Conservation (phyloP, 257 asterid genomes). For the Fraxinus pennsylvanica region DNA sequence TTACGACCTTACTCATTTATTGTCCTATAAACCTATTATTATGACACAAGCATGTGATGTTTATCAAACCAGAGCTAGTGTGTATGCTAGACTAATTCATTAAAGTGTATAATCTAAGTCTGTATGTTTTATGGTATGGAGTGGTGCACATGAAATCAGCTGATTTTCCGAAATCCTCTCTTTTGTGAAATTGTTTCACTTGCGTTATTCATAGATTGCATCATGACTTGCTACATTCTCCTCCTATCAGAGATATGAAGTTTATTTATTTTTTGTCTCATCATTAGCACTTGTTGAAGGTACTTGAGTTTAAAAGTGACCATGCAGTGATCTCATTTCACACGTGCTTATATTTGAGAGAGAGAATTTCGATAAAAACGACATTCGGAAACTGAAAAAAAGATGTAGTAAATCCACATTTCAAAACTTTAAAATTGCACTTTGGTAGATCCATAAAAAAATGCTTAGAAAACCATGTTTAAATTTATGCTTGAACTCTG, state of each 20-base stretch:
- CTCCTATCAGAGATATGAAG: not conserved
- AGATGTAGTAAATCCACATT: not conserved
- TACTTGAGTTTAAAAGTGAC: not conserved
- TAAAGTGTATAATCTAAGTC: not conserved
- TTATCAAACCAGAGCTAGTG: not conserved
- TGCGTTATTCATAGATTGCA: not conserved
- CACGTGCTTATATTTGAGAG: constrained; percentile 4
- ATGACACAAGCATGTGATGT: not conserved
- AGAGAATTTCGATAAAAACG: not conserved
- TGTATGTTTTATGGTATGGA: not conserved
- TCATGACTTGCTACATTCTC: not conserved
- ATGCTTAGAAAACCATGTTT: not conserved
- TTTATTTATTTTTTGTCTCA: not conserved
- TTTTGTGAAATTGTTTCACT: not conserved
- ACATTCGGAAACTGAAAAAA: not conserved
- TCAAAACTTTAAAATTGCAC: not conserved
- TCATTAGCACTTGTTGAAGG: not conserved
- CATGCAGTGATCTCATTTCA: constrained; percentile 6
- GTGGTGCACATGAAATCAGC: not conserved
- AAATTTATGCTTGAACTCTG: constrained; percentile 22
- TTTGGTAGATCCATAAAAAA: not conserved
- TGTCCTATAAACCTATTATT: not conserved
- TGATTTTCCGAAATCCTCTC: not conserved
- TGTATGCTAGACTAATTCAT: not conserved
- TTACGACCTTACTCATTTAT: not conserved